Evolutionary conservation across 1,284 basidiomycete genomes (phyloP), one percentile per base, ranked within the genome.

Genomic region (Microbotryum intermedium): DNA sequence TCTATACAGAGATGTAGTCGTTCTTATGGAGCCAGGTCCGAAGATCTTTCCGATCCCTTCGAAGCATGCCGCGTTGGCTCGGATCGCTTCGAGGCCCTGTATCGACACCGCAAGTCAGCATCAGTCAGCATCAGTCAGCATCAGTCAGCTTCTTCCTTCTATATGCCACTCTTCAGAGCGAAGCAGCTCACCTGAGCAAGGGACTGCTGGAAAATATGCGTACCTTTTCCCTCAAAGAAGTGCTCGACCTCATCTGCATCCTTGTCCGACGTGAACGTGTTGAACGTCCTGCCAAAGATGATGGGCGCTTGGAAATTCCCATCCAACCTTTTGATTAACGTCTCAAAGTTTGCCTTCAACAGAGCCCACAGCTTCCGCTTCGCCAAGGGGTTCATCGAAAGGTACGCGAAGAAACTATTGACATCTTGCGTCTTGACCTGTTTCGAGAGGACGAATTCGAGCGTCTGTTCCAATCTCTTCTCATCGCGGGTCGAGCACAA

Each of bases 161-260:
- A 51, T 25, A 5, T 23, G 13, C n/a, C 9, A 34, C 9, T 53
- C n/a, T 39, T 39, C 25, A 54, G 13, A 26, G 34, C 4, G 25
- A 13, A 29, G 42, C 4, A 26, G 26, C 52, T 34, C 25, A 49
- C 55, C 51, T 65, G 65, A 30, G 57, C 52, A 21, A 66, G 49
- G 4, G 59, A 51, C 49, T 61, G 65, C 9, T 44, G n/a, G 55
- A 55, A 66, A 10, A 46, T 47, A 2, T 30, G 16, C 2, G 61
- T 64, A 6, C 59, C 59, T 34, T 70, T 71, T 51, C 68, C 66
- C 3, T 51, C 55, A 57, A 71, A 79, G 78, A 88, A 92, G 4
- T 75, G 78, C 55, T 83, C 82, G 25, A 84, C 80, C 13, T 79
- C 79, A 50, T 83, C 76, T 20, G 83, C 81, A 75, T 95, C 93